Conservation (phyloP, 2,329 filamentous ascomycete species). For the Botrytis cinerea region DNA sequence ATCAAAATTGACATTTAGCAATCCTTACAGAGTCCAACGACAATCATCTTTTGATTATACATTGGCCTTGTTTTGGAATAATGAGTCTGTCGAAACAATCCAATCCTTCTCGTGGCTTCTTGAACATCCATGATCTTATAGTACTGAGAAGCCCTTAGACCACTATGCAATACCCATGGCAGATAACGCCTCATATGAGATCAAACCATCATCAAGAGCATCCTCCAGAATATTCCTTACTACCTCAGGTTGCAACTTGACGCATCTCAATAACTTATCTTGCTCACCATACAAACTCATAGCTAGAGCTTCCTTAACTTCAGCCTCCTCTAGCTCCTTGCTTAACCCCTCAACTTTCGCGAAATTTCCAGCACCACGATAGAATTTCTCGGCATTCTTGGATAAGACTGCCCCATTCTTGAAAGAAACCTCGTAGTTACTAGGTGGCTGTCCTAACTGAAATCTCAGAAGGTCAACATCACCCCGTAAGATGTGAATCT, state of each 20-base stretch:
- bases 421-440: slow-evolving; percentile 45
- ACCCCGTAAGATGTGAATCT: slow-evolving; percentile 56
- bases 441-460: slow-evolving; percentile 51
- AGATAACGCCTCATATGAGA: slow-evolving; percentile 25
- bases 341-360: slow-evolving; percentile 44
- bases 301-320: slow-evolving; percentile 51
- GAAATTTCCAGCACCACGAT: slow-evolving; percentile 50
- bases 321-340: slow-evolving; percentile 48
- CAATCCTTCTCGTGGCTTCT: background rate
- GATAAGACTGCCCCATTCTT: slow-evolving; percentile 51
- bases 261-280: slow-evolving; percentile 32
- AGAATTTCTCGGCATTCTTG: slow-evolving; percentile 59
- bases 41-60: background rate
- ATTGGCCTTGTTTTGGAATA: background rate
- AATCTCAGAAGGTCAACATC: slow-evolving; percentile 57
- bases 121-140: background rate
- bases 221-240: slow-evolving; percentile 27
- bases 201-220: slow-evolving; percentile 32
- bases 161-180: slow-evolving; percentile 26
- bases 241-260: slow-evolving; percentile 16
- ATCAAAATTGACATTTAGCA: background rate
- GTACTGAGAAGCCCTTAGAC: background rate
- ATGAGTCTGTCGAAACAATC: background rate
- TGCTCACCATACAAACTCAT: slow-evolving; percentile 48
- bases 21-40: background rate